phyloP scores from a whole-genome alignment of 768 basidiomycete species.

The Lactarius tabidus region DNA sequence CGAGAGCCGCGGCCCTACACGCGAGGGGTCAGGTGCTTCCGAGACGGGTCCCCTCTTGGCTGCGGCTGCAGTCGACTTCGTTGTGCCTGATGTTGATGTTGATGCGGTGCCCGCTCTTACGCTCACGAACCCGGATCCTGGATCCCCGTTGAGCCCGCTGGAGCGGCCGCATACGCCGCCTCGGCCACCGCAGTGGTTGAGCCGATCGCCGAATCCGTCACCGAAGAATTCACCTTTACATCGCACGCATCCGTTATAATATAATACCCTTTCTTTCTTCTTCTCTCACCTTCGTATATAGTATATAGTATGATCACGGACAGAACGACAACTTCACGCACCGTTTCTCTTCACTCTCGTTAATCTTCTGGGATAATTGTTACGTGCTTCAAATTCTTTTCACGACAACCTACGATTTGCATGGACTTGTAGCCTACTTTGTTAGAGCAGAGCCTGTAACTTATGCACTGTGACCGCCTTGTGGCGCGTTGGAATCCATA shows the following conservation, averaged over 20 bases:
- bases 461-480: background rate
- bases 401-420: background rate
- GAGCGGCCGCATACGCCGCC: background rate
- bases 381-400: background rate
- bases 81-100: too few species aligned
- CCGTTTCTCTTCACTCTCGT: background rate
- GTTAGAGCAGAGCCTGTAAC: background rate
- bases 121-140: constrained; percentile 8
- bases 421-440: background rate
- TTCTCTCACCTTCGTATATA: background rate
- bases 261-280: background rate
- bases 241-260: background rate
- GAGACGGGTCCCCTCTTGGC: background rate
- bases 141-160: background rate
- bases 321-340: background rate
- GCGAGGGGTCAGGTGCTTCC: background rate
- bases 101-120: constrained; percentile 7
- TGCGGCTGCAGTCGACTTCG: background rate
- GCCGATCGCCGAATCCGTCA: constrained; percentile 10
- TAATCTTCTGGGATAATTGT: background rate
- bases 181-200: constrained; percentile 1
- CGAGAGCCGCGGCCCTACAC: background rate
- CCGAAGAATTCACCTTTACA: constrained; percentile 7
- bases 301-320: background rate
- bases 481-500: background rate